Base-by-base conservation (phyloP, 805 yeast genomes). In the Babjeviella inositovora region DNA sequence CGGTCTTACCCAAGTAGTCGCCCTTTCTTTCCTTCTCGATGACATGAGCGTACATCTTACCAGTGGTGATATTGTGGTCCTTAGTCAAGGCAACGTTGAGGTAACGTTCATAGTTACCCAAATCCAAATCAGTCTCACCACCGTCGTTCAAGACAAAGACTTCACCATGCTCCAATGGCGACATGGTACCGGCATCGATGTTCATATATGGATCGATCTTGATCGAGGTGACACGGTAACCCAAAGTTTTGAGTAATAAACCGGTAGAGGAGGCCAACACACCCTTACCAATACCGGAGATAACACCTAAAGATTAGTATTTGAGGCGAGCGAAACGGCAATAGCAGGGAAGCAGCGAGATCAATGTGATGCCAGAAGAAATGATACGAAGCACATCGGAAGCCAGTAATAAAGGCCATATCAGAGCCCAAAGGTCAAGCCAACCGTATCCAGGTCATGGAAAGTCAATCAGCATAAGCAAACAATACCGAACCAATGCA, bases 181-280 rank as follows among this genome's bases (percentile, higher is more conserved):
- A 81, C 99, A 90, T 90, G 21, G 99, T 90, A 40, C 99, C 99
- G 18, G 99, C 99, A 57, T 90, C 99, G 37, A 90, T 82, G 57
- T 90, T 90, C 93, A 90, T 80, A 55, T 90, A 90, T 19, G 99
- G 99, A 57, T 90, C 99, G 42, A 90, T 90, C 53, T 90, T 90
- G 58, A 90, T 87, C 9, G 97, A 84, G 4, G 98, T 87, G 32
- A 87, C 97, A 45, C 93, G 74, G 41, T 79, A 64, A 30, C 99
- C 99, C 28, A 81, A 57, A 19, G 98, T 85, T 52, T 90, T 90
- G 53, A 90, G 66, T 33, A 90, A 52, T 54, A 90, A 70, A 30
- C 99, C 99, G 16, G 97, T 90, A 30, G 96, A 82, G 17, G 96
- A 84, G 30, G 99, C 98, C 29, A 77, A 63, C 32, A 90, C 98